These are phyloP conservation scores for Strobilomyces echinocephalus DNA, from an alignment of 768 basidiomycete species.

Conservation along the genomic window DNA sequence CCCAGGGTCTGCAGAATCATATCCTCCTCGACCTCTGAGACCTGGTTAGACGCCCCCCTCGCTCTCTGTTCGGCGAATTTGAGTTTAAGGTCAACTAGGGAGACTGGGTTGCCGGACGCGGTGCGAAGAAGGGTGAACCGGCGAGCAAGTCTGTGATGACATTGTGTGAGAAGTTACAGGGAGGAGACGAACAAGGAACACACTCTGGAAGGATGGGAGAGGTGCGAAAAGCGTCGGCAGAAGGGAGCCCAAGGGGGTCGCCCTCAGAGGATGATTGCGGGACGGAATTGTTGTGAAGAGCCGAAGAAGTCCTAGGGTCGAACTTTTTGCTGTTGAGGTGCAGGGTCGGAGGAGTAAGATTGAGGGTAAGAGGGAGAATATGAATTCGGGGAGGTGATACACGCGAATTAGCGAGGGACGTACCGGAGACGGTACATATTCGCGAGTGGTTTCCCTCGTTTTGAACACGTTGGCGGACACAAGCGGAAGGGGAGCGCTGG, in stretches of 20 bases:
- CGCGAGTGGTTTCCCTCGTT: constrained; percentile 44
- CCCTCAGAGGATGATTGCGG: constrained; percentile 30
- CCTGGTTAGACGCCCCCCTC: constrained; percentile 59
- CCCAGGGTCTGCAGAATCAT: constrained; percentile 77
- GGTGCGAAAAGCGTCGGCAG: constrained; percentile 75
- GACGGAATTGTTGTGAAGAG: constrained; percentile 9
- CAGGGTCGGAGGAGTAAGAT: constrained; percentile 23
- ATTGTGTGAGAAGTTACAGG: constrained; percentile 8
- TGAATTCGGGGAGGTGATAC: constrained; percentile 23
- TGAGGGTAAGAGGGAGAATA: constrained; percentile 14
- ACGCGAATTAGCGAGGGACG: constrained; percentile 35
- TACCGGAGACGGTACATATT: constrained; percentile 83
- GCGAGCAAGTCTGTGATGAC: constrained; percentile 59
- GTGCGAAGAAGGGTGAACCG: constrained; percentile 78
- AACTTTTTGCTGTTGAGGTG: constrained; percentile 65
- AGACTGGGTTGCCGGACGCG: constrained; percentile 59
- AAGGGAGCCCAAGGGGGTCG: constrained; percentile 55
- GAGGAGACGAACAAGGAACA: constrained; percentile 30
- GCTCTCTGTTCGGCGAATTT: constrained; percentile 75
- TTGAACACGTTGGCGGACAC: constrained; percentile 59
- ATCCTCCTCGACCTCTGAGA: constrained; percentile 79
- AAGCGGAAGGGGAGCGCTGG: constrained; percentile 22
- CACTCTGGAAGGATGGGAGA: constrained; percentile 84
- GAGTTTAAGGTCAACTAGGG: constrained; percentile 57
- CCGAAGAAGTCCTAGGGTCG: constrained; percentile 48